Percentiles rank a stretch among this genome's conserved stretches.
Conservation (phyloP, 176 grass and related monocot species). For the Puccinellia tenuiflora region DNA sequence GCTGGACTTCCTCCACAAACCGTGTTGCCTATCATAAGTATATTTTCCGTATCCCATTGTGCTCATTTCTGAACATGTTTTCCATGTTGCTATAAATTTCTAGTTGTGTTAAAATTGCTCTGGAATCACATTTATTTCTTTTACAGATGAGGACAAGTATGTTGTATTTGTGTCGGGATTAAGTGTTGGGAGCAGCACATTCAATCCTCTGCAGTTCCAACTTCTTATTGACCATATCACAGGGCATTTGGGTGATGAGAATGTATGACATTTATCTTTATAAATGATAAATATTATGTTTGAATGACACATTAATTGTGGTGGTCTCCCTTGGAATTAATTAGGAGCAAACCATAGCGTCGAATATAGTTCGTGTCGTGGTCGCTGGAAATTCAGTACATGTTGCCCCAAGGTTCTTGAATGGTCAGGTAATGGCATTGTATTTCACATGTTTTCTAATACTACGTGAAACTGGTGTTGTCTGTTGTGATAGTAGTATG, state of each 20-base stretch:
- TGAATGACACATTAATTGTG: neutral
- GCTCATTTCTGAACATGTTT: neutral
- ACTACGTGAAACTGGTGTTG: neutral
- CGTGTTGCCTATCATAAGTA: conserved; percentile 47
- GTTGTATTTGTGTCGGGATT: conserved; percentile 82
- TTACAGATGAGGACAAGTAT: conserved; percentile 91
- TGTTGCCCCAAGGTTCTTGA: conserved; percentile 64
- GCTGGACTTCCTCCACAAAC: conserved; percentile 82
- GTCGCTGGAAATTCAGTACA: conserved; percentile 86
- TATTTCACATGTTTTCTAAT: conserved; percentile 1
- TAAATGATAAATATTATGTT: conserved; percentile 2
- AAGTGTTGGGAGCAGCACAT: conserved; percentile 56
- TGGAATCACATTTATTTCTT: conserved; percentile 11
- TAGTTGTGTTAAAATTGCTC: neutral
- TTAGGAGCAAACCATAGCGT: conserved; percentile 89
- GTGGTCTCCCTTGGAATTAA: neutral
- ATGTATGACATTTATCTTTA: conserved; percentile 54
- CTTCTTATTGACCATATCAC: conserved; percentile 97
- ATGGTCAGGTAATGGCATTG: conserved; percentile 57
- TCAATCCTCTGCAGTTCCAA: conserved; percentile 98
- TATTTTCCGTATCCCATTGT: conserved; percentile 5
- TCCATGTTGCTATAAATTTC: neutral
- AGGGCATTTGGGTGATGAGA: conserved; percentile 92
- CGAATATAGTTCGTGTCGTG: conserved; percentile 73
- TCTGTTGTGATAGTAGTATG: neutral